These are phyloP conservation scores for Schizochytrium sp. DNA, from an alignment of 108 stramenopile genomes.

Conservation along the genomic window DNA sequence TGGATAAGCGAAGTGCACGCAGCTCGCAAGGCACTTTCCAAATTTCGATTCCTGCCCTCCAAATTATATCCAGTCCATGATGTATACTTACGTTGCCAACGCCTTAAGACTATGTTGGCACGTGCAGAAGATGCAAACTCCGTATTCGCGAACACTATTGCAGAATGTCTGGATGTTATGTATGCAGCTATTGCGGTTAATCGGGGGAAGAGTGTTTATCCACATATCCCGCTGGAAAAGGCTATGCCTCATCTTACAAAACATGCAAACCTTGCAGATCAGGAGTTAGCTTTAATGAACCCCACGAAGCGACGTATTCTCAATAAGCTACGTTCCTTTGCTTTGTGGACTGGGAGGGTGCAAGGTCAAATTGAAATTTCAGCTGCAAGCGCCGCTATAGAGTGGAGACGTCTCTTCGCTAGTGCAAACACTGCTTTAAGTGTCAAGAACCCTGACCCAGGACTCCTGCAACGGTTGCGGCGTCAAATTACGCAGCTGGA, in stretches of 20 bases:
- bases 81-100: not conserved
- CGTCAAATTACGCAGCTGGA: not conserved
- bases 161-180: not conserved
- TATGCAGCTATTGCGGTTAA: slow-evolving; percentile 30
- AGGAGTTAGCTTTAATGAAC: slow-evolving; percentile 52
- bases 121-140: not conserved
- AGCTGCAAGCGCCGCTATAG: not conserved
- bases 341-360: slow-evolving; percentile 21
- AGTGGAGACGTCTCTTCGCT: not conserved
- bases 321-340: slow-evolving; percentile 16
- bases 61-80: slow-evolving; percentile 38
- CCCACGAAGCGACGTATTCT: not conserved
- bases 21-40: not conserved
- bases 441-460: not conserved
- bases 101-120: not conserved
- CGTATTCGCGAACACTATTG: not conserved
- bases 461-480: not conserved
- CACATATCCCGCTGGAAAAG: not conserved
- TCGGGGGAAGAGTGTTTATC: not conserved
- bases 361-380: not conserved
- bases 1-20: slow-evolving; percentile 29
- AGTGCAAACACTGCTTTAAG: not conserved
- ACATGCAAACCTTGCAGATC: not conserved
- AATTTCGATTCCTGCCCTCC: not conserved
- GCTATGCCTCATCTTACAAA: not conserved